Evolutionary conservation across 2,329 filamentous ascomycete species (phyloP).

Genomic region (Cladophialophora yegresii): DNA sequence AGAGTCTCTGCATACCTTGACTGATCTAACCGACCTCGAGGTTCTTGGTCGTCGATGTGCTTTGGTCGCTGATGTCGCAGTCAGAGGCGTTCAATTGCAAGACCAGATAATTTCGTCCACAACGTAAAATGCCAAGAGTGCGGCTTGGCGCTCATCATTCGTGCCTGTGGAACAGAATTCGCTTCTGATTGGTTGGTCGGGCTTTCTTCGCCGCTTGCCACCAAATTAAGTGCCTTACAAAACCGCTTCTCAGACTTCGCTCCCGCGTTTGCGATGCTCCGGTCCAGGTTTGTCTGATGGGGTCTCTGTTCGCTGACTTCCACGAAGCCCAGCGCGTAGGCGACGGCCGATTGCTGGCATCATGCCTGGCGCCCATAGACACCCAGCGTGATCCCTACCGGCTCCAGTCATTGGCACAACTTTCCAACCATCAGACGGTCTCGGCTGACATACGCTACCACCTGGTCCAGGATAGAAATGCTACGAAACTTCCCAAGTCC

Average conservation of each 20-base stretch:
- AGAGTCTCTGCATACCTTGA: conserved; percentile 52
- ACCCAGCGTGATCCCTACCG: conserved; percentile 64
- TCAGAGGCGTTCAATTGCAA: conserved; percentile 7
- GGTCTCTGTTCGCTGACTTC: conserved; percentile 73
- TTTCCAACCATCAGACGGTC: conserved; percentile 66
- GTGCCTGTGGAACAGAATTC: not conserved
- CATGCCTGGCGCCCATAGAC: conserved; percentile 71
- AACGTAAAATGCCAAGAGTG: conserved; percentile 26
- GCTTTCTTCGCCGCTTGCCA: conserved; percentile 9
- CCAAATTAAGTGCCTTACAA: not conserved
- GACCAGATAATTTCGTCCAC: conserved; percentile 12
- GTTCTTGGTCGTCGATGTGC: conserved; percentile 43
- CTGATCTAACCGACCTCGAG: conserved; percentile 34
- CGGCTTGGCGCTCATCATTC: conserved; percentile 14
- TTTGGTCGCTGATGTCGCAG: conserved; percentile 20
- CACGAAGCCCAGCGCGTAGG: conserved; percentile 64
- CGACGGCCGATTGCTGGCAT: conserved; percentile 72
- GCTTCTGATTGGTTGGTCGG: conserved; percentile 20
- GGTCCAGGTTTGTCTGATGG: conserved; percentile 56
- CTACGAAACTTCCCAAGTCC: conserved; percentile 60
- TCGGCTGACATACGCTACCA: conserved; percentile 70
- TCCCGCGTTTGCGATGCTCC: not conserved
- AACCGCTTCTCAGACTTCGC: not conserved
- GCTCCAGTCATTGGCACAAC: conserved; percentile 69
- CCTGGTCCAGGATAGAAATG: conserved; percentile 65